A percentile compares a stretch with the other conserved stretches of the same genome.
phyloP scores from a whole-genome alignment of 805 yeast species.

The Nematodospora valgi region DNA sequence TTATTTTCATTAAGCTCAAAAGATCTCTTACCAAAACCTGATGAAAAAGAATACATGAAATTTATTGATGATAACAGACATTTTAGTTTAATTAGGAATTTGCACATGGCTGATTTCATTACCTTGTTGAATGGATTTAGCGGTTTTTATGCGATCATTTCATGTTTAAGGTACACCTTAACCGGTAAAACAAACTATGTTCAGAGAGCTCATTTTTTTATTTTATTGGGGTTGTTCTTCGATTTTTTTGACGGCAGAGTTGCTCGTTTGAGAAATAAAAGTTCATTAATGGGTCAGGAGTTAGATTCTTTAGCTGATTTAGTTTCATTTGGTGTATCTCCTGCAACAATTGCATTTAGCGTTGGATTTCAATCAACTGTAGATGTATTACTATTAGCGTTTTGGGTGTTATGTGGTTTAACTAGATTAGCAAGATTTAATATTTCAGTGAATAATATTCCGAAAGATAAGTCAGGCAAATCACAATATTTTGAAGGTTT shows the following conservation, averaged over 20 bases:
- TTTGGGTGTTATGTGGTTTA: slow-evolving; percentile 89
- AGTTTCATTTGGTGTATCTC: slow-evolving; percentile 92
- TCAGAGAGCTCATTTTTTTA: slow-evolving; percentile 86
- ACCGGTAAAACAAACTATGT: slow-evolving; percentile 68
- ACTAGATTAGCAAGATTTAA: slow-evolving; percentile 94
- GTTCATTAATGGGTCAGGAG: slow-evolving; percentile 95
- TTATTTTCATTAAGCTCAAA: slow-evolving; percentile 48
- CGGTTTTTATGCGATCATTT: slow-evolving; percentile 86
- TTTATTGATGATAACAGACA: slow-evolving; percentile 84
- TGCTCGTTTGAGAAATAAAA: slow-evolving; percentile 88
- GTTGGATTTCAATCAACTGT: slow-evolving; percentile 83
- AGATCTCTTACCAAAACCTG: slow-evolving; percentile 69
- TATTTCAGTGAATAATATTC: slow-evolving; percentile 88
- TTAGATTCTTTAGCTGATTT: slow-evolving; percentile 95
- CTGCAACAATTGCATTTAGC: slow-evolving; percentile 88
- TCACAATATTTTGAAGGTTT: slow-evolving; percentile 92
- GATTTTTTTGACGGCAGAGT: slow-evolving; percentile 97
- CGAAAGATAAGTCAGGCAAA: slow-evolving; percentile 85
- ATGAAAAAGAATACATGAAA: slow-evolving; percentile 69
- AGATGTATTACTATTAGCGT: slow-evolving; percentile 72
- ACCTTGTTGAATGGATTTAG: slow-evolving; percentile 91
- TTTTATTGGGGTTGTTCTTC: slow-evolving; percentile 87
- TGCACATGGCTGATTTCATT: slow-evolving; percentile 95
- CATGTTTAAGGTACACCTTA: slow-evolving; percentile 76
- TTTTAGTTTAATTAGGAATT: slow-evolving; percentile 77